Percentiles rank a stretch among this genome's conserved stretches.
Evolutionary conservation across 306 rosid genomes (phyloP).

Genomic region (Cyclanthera cordifolia): DNA sequence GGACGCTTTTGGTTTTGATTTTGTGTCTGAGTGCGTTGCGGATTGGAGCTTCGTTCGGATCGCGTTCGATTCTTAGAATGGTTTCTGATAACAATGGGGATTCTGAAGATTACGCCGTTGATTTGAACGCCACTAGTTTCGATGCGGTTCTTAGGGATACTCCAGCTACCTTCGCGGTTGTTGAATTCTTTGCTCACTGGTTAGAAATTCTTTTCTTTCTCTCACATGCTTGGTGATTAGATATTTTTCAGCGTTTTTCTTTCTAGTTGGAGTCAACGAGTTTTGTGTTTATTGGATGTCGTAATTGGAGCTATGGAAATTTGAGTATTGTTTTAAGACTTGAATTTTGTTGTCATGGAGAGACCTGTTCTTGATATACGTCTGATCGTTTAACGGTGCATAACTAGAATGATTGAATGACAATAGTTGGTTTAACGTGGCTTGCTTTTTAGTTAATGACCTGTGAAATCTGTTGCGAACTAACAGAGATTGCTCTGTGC

Average conservation of each 20-base stretch:
- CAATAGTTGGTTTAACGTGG: neutral
- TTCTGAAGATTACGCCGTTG: slow-evolving; percentile 57
- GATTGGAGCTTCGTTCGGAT: slow-evolving; percentile 26
- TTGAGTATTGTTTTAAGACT: neutral
- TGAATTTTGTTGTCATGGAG: neutral
- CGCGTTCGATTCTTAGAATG: slow-evolving; percentile 58
- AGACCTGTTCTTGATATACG: neutral
- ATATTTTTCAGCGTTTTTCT: neutral
- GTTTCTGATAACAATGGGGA: slow-evolving; percentile 25
- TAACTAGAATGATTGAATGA: neutral
- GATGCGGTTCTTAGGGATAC: slow-evolving; percentile 61
- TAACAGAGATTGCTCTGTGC: neutral
- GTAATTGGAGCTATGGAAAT: neutral
- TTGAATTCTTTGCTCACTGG: slow-evolving; percentile 88
- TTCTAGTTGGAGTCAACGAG: neutral
- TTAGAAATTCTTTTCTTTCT: slow-evolving; percentile 14
- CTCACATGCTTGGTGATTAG: neutral
- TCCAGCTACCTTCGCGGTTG: slow-evolving; percentile 68
- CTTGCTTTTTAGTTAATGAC: neutral
- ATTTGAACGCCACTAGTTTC: slow-evolving; percentile 60
- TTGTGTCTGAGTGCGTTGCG: slow-evolving; percentile 29
- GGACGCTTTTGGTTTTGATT: slow-evolving; percentile 26
- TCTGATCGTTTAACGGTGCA: neutral
- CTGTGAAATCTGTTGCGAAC: neutral
- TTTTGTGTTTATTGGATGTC: neutral